Evolutionary conservation across 257 asterid species (phyloP), one percentile per base, ranked within the genome.

Genomic region (Nicotiana paniculata): DNA sequence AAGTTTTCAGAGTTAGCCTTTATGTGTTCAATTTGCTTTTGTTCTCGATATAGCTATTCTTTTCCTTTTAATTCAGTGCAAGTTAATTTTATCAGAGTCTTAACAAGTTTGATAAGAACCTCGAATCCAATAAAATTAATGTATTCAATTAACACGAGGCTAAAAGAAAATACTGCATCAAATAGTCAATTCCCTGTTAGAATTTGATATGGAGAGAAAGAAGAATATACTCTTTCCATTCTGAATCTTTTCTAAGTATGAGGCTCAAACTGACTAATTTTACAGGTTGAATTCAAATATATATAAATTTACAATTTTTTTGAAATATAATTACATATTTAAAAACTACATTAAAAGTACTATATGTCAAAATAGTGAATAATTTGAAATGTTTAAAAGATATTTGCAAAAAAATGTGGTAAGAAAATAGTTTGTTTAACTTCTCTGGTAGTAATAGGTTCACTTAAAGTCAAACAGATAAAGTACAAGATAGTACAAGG

Each of bases 1-100:
- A 92, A 90, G 97, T 88, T 83, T 0, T 46, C 26, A 13, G 21
- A 10, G 3, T 51, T 35, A 35, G 10, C 81, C 65, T 11, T 62
- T 24, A 64, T 64, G 26, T 24, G n/a, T 64, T 64, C 32, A 0
- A 64, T 64, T 62, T 53, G 37, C 18, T 63, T 63, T 64, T 5
- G n/a, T 13, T 13, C 43, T 53, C 4, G 1, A 2, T 53, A 28
- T 28, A 28, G 4, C 6, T 39, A 17, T 24, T 46, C 18, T 46
- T 61, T 61, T 46, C 18, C 9, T 68, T 68, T 68, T 7, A 17
- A n/a, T 33, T 33, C 9, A 69, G 6, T 11, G 58, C 30, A 43
- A 21, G 53, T 72, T 39, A 39, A 39, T 39, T 32, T 17, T 1
- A 18, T 35, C 7, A 4, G 77, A 33, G 77, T 68, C 28, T 17